phyloP scores from a whole-genome alignment of 768 basidiomycete genomes.

The Trametes punicea region DNA sequence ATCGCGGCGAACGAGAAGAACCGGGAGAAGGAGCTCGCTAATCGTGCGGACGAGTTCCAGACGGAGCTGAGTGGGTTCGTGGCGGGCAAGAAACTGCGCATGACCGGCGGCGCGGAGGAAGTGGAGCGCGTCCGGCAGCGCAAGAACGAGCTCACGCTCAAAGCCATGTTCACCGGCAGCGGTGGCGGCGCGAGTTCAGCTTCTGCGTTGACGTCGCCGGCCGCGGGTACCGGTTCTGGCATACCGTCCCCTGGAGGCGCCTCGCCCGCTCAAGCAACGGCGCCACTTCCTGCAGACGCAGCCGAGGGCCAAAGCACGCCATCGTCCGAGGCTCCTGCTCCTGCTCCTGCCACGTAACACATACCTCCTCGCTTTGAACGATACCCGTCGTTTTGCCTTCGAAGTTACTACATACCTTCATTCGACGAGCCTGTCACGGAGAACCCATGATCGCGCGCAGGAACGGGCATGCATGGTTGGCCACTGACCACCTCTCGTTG shows the following conservation, averaged over 20 bases:
- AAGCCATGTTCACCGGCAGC: constrained; percentile 74
- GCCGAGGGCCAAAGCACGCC: not conserved
- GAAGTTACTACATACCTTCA: not conserved
- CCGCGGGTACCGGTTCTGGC: not conserved
- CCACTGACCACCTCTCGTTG: not conserved
- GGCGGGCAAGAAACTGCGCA: constrained; percentile 79
- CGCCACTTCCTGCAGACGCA: not conserved
- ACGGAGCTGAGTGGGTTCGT: constrained; percentile 86
- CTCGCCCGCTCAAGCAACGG: not conserved
- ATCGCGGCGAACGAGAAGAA: constrained; percentile 86
- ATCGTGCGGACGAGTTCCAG: constrained; percentile 78
- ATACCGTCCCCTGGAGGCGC: constrained; percentile 1
- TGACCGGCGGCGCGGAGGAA: constrained; percentile 95
- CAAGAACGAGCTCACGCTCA: constrained; percentile 79
- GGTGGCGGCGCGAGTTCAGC: not conserved
- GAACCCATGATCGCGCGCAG: not conserved
- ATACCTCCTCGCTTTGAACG: constrained; percentile 5
- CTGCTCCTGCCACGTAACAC: not conserved
- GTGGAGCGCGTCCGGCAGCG: constrained; percentile 83
- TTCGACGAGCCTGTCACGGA: not conserved
- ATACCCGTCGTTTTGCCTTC: constrained; percentile 1
- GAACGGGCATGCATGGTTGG: not conserved
- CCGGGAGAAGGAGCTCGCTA: constrained; percentile 71
- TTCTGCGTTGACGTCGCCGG: constrained; percentile 8
- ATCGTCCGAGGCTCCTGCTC: not conserved